phyloP scores from a whole-genome alignment of 2,329 filamentous ascomycete genomes.

The Blumeriella jaapii region DNA sequence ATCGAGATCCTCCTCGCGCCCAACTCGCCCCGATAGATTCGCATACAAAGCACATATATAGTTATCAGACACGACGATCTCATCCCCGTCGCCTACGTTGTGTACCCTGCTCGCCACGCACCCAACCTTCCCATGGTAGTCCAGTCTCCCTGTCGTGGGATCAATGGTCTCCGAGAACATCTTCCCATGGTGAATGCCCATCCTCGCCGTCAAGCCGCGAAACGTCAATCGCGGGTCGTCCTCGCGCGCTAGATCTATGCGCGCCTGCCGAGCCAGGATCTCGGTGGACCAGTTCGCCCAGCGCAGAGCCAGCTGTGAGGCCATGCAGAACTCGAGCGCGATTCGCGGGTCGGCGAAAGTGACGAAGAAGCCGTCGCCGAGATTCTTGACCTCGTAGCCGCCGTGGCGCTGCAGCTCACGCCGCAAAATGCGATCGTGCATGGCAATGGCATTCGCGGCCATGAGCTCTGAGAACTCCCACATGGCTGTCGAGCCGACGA shows the following conservation, averaged over 20 bases:
- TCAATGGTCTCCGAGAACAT: background rate
- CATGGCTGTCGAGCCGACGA: constrained; percentile 7
- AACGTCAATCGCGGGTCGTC: background rate
- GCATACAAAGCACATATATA: constrained; percentile 3
- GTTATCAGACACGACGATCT: constrained; percentile 8
- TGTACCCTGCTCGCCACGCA: constrained; percentile 6
- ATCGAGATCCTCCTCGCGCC: background rate
- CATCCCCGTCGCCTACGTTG: constrained; percentile 3
- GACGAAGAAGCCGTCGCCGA: no score
- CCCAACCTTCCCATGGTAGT: constrained; percentile 5
- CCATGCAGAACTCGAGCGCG: no score
- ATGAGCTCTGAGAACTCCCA: constrained; percentile 1
- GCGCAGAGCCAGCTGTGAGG: no score
- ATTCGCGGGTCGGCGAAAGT: no score
- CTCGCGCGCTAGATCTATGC: no score
- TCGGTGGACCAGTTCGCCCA: no score
- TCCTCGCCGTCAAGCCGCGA: constrained; percentile 2
- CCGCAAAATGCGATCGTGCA: no score
- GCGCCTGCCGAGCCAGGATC: no score
- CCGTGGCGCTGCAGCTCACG: no score
- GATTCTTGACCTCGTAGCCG: no score
- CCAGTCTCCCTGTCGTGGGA: constrained; percentile 2
- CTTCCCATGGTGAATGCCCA: constrained; percentile 8
- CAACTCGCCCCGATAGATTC: background rate
- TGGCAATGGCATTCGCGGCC: background rate